Evolutionary conservation across 176 grass and related monocot species (phyloP).

Genomic region (Calamus simplicifolius): DNA sequence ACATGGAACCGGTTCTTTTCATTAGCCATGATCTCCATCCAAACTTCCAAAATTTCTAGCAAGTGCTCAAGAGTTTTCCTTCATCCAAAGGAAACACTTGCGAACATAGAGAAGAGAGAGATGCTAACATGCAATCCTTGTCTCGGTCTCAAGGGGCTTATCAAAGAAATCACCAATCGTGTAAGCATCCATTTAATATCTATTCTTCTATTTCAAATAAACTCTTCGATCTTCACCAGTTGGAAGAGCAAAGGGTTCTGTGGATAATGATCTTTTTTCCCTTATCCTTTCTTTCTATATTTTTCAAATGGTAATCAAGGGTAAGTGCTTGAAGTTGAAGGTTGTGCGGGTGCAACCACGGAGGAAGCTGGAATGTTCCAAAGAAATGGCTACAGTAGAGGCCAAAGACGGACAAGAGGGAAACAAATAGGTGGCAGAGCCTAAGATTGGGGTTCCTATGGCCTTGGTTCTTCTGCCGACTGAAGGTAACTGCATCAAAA

Average conservation of each 20-base stretch:
- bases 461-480: constrained; percentile 1
- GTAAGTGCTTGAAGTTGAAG: neutral
- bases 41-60: no score
- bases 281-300: neutral
- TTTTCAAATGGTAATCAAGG: neutral
- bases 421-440: constrained; percentile 16
- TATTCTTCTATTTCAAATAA: neutral
- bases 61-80: no score
- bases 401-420: neutral
- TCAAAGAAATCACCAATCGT: constrained; percentile 3
- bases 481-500: constrained; percentile 7
- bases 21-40: no score
- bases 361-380: no score
- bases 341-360: neutral
- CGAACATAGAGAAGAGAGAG: neutral
- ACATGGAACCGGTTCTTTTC: no score
- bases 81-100: no score
- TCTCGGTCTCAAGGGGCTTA: neutral
- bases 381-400: neutral
- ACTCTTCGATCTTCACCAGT: neutral
- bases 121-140: constrained; percentile 6
- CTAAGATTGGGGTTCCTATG: constrained; percentile 6
- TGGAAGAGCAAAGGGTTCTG: no score
- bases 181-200: no score
- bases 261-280: neutral